Evolutionary conservation across 2,329 filamentous ascomycete genomes (phyloP).

Genomic region (Ciborinia camelliae): DNA sequence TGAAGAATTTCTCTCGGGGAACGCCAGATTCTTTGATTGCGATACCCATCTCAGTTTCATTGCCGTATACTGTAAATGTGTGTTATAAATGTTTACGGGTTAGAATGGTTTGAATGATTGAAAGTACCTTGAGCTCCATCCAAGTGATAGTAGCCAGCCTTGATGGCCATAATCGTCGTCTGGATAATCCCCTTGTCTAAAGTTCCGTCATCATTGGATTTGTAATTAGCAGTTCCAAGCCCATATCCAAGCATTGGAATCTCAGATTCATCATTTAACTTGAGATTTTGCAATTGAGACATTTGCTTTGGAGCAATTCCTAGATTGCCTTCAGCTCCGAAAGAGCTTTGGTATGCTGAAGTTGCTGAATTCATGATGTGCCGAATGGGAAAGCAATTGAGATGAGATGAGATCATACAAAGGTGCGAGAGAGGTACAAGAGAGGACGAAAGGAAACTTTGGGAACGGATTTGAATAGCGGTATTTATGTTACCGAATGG

Average conservation of each 20-base stretch:
- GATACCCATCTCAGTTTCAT: conserved; percentile 66
- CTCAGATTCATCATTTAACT: conserved; percentile 69
- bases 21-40: conserved; percentile 66
- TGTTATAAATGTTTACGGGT: not conserved
- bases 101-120: not conserved
- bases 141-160: conserved; percentile 67
- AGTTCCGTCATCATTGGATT: conserved; percentile 40
- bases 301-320: conserved; percentile 74
- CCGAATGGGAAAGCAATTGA: conserved; percentile 12
- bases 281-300: conserved; percentile 53
- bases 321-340: conserved; percentile 42
- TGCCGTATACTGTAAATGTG: conserved; percentile 50
- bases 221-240: conserved; percentile 65
- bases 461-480: not conserved
- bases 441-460: not conserved
- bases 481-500: no score
- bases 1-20: conserved; percentile 64
- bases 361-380: conserved; percentile 45
- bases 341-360: conserved; percentile 37
- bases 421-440: no score
- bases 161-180: conserved; percentile 58
- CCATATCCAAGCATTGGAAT: conserved; percentile 73
- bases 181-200: conserved; percentile 55
- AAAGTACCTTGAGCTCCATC: conserved; percentile 66
- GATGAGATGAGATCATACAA: no score